These are phyloP conservation scores for Pythium insidiosum DNA, from an alignment of 352 stramenopile genomes.

Conservation along the genomic window DNA sequence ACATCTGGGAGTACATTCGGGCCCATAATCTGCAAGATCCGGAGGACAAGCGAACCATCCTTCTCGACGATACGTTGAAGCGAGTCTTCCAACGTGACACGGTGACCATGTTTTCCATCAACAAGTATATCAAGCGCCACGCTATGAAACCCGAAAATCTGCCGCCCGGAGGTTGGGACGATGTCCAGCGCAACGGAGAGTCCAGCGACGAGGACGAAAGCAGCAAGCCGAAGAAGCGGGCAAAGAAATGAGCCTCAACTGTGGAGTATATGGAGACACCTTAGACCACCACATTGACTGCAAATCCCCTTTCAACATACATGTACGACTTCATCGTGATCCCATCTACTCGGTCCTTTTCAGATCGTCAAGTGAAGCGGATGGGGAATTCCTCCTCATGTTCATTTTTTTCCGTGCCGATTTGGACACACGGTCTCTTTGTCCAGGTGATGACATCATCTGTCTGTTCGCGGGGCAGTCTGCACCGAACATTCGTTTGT, in stretches of 20 bases:
- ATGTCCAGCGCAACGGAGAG: slow-evolving; percentile 60
- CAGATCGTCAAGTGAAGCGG: no score
- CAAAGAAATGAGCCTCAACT: slow-evolving; percentile 11
- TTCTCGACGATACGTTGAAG: slow-evolving; percentile 85
- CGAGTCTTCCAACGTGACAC: slow-evolving; percentile 76
- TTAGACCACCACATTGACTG: slow-evolving; percentile 3
- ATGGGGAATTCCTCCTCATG: no score
- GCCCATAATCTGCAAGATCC: slow-evolving; percentile 94
- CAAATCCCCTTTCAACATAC: no score
- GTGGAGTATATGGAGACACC: not conserved
- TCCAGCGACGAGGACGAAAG: slow-evolving; percentile 72
- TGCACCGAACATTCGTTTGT: no score
- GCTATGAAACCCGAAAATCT: slow-evolving; percentile 62
- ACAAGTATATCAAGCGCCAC: slow-evolving; percentile 86
- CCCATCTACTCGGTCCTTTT: no score
- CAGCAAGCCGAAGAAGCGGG: slow-evolving; percentile 15
- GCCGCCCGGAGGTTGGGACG: slow-evolving; percentile 55
- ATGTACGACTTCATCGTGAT: no score
- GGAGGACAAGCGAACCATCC: slow-evolving; percentile 89
- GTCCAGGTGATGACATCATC: no score
- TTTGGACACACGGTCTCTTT: no score
- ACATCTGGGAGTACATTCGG: slow-evolving; percentile 95
- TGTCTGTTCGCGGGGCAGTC: no score
- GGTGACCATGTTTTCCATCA: slow-evolving; percentile 87
- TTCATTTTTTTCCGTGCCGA: no score